These are phyloP conservation scores for Coffea canephora DNA, from an alignment of 257 asterid species.

Conservation along the genomic window DNA sequence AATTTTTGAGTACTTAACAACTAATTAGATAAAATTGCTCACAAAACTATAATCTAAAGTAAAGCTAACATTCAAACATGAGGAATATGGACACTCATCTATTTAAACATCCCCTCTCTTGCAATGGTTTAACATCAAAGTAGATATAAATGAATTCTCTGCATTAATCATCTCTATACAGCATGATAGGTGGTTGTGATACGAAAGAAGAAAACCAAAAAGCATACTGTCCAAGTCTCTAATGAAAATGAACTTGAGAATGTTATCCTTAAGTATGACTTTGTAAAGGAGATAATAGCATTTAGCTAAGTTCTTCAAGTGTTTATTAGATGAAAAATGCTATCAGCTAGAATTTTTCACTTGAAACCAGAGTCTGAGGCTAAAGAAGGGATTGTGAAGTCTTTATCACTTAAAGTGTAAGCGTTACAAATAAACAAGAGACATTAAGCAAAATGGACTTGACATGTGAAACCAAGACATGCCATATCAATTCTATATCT, in stretches of 20 bases:
- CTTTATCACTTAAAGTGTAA: not conserved
- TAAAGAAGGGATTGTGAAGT: too few species aligned
- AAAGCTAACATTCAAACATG: not conserved
- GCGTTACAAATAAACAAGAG: not conserved
- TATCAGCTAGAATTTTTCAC: not conserved
- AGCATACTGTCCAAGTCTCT: not conserved
- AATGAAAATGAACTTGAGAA: not conserved
- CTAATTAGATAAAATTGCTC: too few species aligned
- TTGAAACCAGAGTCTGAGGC: not conserved
- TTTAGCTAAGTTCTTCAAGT: not conserved
- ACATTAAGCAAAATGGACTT: not conserved
- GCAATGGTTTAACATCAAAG: not conserved
- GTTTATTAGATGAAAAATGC: not conserved
- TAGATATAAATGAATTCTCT: not conserved
- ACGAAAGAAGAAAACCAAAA: not conserved
- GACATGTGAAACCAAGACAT: not conserved
- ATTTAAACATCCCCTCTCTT: too few species aligned
- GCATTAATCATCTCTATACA: not conserved
- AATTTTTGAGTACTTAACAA: not conserved
- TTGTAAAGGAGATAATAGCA: not conserved
- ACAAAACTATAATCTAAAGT: not conserved
- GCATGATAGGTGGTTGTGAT: not conserved
- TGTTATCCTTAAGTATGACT: too few species aligned
- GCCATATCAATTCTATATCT: not conserved
- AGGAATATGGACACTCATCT: not conserved